Conservation (phyloP, 257 asterid genomes). For the Ehretia macrophylla region DNA sequence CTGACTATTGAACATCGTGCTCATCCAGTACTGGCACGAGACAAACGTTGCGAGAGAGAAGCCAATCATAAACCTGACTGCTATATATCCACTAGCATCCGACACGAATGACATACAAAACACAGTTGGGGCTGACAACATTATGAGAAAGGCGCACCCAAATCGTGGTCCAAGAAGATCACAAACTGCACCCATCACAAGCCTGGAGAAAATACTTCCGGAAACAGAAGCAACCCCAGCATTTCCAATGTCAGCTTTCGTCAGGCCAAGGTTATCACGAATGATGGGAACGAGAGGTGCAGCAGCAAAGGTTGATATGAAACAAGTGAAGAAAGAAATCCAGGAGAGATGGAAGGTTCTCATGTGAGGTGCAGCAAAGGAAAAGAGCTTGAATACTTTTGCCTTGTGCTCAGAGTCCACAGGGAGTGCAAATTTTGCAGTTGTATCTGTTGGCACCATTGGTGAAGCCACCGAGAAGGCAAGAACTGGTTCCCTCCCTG, state of each 20-base stretch:
- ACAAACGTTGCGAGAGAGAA: slow-evolving; percentile 61
- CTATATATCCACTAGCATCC: slow-evolving; percentile 35
- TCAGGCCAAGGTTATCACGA: slow-evolving; percentile 49
- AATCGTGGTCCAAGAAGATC: slow-evolving; percentile 51
- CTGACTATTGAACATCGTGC: slow-evolving; percentile 48
- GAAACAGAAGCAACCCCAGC: no score
- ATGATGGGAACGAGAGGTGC: slow-evolving; percentile 65
- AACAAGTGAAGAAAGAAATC: slow-evolving; percentile 61
- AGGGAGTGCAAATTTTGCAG: slow-evolving; percentile 50
- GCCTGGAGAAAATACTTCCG: slow-evolving; percentile 62
- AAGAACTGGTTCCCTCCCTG: slow-evolving; percentile 53
- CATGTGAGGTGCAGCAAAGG: slow-evolving; percentile 56
- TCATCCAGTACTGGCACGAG: slow-evolving; percentile 68
- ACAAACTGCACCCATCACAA: slow-evolving; percentile 56
- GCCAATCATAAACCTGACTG: no score
- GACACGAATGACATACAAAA: slow-evolving; percentile 55
- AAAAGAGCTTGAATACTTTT: slow-evolving; percentile 39
- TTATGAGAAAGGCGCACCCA: slow-evolving; percentile 53
- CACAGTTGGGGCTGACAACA: slow-evolving; percentile 58
- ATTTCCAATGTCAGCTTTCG: slow-evolving; percentile 45
- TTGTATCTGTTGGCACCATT: slow-evolving; percentile 36
- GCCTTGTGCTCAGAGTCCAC: slow-evolving; percentile 71
- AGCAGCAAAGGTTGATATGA: slow-evolving; percentile 57
- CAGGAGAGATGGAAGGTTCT: slow-evolving; percentile 59
- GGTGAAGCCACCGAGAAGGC: slow-evolving; percentile 30